These are phyloP conservation scores for Neofusicoccum sp. DNA, from an alignment of 2,329 filamentous ascomycete species.

Conservation along the genomic window DNA sequence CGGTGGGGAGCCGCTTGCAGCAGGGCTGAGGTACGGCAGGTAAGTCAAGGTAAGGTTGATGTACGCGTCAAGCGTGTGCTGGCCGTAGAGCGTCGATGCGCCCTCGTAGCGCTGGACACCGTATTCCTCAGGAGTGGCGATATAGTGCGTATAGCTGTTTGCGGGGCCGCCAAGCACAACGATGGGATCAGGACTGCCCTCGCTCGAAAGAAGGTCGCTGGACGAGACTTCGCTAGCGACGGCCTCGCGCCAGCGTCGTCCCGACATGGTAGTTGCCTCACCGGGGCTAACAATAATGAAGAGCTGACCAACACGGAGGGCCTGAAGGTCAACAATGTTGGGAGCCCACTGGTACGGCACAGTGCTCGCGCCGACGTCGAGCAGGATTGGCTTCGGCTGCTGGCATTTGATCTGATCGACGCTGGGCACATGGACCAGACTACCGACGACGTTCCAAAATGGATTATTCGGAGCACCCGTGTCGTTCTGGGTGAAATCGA, in stretches of 20 bases:
- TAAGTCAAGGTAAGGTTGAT: conserved; percentile 79
- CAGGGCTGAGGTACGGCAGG: conserved; percentile 61
- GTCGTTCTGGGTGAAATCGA: conserved; percentile 90
- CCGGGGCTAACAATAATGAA: conserved; percentile 81
- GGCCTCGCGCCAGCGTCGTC: conserved; percentile 78
- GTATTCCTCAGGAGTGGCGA: conserved; percentile 78
- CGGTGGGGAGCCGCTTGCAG: conserved; percentile 29
- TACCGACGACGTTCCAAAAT: conserved; percentile 75
- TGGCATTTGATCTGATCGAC: conserved; percentile 74
- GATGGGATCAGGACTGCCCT: conserved; percentile 34
- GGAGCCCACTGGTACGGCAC: conserved; percentile 83
- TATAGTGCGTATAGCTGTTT: conserved; percentile 86
- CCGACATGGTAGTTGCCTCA: conserved; percentile 90
- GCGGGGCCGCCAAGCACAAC: conserved; percentile 85
- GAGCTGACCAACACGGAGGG: conserved; percentile 79
- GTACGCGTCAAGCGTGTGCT: conserved; percentile 78
- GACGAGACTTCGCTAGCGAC: conserved; percentile 49
- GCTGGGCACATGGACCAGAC: conserved; percentile 68
- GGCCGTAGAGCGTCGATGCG: conserved; percentile 86
- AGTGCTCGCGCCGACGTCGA: conserved; percentile 81
- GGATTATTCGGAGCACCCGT: conserved; percentile 73
- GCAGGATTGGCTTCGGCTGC: conserved; percentile 74
- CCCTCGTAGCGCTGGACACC: conserved; percentile 86
- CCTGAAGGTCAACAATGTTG: conserved; percentile 87
- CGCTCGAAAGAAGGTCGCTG: background rate